phyloP scores from a whole-genome alignment of 2,329 filamentous ascomycete genomes.

The Drechslera avenae region DNA sequence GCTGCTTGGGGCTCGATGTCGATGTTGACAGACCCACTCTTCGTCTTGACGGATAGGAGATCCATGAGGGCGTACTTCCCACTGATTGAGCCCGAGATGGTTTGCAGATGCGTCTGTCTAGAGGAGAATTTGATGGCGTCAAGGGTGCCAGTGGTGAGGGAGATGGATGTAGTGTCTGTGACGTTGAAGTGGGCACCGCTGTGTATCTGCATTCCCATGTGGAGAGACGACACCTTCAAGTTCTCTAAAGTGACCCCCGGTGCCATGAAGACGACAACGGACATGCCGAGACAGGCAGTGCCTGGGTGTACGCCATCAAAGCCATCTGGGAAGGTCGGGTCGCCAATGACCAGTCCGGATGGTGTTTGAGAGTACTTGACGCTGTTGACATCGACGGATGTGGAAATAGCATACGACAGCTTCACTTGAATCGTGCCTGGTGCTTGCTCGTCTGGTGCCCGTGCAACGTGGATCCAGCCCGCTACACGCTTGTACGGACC shows the following conservation, averaged over 20 bases:
- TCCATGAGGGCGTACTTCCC: slow-evolving; percentile 51
- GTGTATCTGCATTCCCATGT: slow-evolving; percentile 48
- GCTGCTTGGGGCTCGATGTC: slow-evolving; percentile 47
- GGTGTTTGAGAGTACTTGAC: slow-evolving; percentile 36
- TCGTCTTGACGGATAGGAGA: slow-evolving; percentile 48
- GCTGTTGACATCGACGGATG: slow-evolving; percentile 36
- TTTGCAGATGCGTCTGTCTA: slow-evolving; percentile 48
- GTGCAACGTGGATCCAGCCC: slow-evolving; percentile 48
- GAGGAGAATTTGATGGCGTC: slow-evolving; percentile 44
- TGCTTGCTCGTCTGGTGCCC: slow-evolving; percentile 42
- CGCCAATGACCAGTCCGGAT: slow-evolving; percentile 34
- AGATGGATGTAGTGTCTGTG: slow-evolving; percentile 39
- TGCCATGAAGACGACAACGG: slow-evolving; percentile 46
- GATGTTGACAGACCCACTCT: slow-evolving; percentile 50
- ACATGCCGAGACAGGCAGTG: slow-evolving; percentile 47
- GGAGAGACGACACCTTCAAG: slow-evolving; percentile 42
- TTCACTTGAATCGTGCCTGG: slow-evolving; percentile 44
- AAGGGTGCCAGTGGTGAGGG: slow-evolving; percentile 43
- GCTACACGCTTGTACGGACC: slow-evolving; percentile 41
- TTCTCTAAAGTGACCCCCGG: slow-evolving; percentile 39
- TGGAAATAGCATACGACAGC: slow-evolving; percentile 46
- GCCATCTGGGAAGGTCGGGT: slow-evolving; percentile 29
- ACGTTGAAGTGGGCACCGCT: slow-evolving; percentile 40
- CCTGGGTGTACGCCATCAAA: slow-evolving; percentile 31
- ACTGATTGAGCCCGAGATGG: slow-evolving; percentile 49